Evolutionary conservation across 129 eudicot species (phyloP).

Genomic region (Centella asiatica): DNA sequence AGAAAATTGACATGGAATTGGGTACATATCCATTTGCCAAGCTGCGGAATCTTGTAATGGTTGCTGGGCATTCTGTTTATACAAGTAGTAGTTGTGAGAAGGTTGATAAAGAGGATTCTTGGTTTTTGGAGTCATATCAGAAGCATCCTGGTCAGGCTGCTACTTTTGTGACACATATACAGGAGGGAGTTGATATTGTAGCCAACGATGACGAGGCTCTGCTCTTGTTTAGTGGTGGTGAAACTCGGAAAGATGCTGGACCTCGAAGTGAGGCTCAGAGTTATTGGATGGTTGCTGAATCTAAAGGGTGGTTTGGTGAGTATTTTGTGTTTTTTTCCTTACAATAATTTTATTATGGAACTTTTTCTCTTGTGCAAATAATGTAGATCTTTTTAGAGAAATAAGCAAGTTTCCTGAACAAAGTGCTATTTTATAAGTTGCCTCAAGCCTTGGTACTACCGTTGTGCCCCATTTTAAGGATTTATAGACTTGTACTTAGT

Average conservation of each 20-base stretch:
- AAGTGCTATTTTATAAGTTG: background rate
- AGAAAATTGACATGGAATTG: conserved; percentile 14
- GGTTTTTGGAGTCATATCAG: conserved; percentile 94
- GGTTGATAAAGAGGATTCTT: conserved; percentile 82
- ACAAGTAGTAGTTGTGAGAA: conserved; percentile 86
- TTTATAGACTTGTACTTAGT: background rate
- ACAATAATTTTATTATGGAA: background rate
- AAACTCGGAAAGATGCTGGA: conserved; percentile 95
- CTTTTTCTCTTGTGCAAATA: background rate
- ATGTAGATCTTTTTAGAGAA: background rate
- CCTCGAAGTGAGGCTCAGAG: conserved; percentile 99
- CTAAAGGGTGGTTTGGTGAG: conserved; percentile 98
- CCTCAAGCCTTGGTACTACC: background rate
- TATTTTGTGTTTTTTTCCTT: conserved; percentile 9
- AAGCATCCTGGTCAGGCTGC: conserved; percentile 96
- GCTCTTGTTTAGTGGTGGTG: conserved; percentile 97
- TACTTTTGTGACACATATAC: conserved; percentile 75
- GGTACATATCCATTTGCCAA: conserved; percentile 55
- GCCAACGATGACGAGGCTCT: conserved; percentile 64
- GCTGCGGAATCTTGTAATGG: conserved; percentile 86
- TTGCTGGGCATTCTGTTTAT: conserved; percentile 96
- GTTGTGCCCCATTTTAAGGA: too few relatives aligned
- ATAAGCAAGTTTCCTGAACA: background rate
- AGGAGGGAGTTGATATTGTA: conserved; percentile 67
- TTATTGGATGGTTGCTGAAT: conserved; percentile 95